Percentiles rank a stretch among this genome's conserved stretches.
These are phyloP conservation scores for Purpureocillium lavendulum DNA, from an alignment of 2,329 filamentous ascomycete species.

Conservation along the genomic window DNA sequence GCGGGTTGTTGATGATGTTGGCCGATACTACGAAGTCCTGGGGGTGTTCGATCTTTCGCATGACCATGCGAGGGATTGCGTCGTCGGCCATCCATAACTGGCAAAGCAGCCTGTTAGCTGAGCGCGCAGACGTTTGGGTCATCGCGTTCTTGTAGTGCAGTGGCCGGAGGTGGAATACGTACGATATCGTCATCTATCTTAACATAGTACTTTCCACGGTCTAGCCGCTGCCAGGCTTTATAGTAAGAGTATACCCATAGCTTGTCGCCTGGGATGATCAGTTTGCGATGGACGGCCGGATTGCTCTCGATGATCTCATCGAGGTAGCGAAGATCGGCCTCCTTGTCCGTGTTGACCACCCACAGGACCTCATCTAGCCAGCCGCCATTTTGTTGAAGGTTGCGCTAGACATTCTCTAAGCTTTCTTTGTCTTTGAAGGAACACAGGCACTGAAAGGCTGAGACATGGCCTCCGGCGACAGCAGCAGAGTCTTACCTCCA, in stretches of 20 bases:
- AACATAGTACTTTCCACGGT: constrained; percentile 1
- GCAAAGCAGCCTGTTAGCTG: not conserved
- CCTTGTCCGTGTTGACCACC: not conserved
- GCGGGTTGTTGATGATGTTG: constrained; percentile 1
- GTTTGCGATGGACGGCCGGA: not conserved
- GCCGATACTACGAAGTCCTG: not conserved
- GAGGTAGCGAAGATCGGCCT: not conserved
- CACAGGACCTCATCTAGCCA: constrained; percentile 1
- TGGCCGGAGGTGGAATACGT: not conserved
- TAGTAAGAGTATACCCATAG: not conserved
- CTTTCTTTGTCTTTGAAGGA: no score
- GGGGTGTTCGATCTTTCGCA: not conserved
- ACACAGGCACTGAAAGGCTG: no score
- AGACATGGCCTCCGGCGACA: no score
- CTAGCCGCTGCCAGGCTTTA: constrained; percentile 1
- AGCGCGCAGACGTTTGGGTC: no score
- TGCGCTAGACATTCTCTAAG: not conserved
- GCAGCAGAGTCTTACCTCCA: not conserved
- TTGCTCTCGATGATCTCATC: not conserved
- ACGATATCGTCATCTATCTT: constrained; percentile 3
- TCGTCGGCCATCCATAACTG: not conserved
- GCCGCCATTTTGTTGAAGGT: not conserved
- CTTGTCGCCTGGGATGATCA: not conserved
- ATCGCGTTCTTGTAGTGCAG: not conserved
- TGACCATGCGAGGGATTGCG: not conserved